Evolutionary conservation across 176 grass and related monocot species (phyloP), one percentile per base, ranked within the genome.

Genomic region (Stipa capillata): DNA sequence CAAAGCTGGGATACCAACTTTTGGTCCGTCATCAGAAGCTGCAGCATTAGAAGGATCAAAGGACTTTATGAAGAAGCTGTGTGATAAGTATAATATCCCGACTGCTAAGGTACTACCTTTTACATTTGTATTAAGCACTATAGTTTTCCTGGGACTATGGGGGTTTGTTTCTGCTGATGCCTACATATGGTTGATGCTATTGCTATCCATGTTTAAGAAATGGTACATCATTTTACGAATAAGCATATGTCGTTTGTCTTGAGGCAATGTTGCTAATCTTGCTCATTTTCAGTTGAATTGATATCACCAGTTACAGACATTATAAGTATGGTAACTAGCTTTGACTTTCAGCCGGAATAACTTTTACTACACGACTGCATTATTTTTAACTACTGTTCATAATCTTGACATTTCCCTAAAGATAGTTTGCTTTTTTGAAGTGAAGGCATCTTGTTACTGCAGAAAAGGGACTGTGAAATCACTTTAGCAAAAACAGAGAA

Each of bases 1-100:
- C 11, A 70, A 86, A 53, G 69, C 82, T 34, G 85, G 79, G 52
- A 88, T 94, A 24, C 83, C 75, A 15, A 88, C 92, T 27, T 91
- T 94, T 49, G 83, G 88, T 17, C 92, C 92, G 28, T 91, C 85
- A 28, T 75, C 91, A 29, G 78, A 90, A 55, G 88, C 91, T 71
- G 91, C 91, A 15, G 88, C 82, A 17, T 64, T 93, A 33, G 91
- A 93, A 82, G 88, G 88, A 49, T 90, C 87, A 3, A 93, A 93
- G 21, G 88, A 90, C 35, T 94, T 94, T 42, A 89, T 89, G 92
- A 94, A 94, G 57, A 94, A 84, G 55, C 65, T 91, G 56, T 94
- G 92, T 29, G 83, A 89, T 54, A 91, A 91, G 52, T 94, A 89
- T 66, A 67, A 24, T 41, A 91, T 94, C 37, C 92, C 92, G 27